Evolutionary conservation across 2,329 filamentous ascomycete genomes (phyloP), one percentile per base, ranked within the genome.

Genomic region (Colletotrichum destructivum): DNA sequence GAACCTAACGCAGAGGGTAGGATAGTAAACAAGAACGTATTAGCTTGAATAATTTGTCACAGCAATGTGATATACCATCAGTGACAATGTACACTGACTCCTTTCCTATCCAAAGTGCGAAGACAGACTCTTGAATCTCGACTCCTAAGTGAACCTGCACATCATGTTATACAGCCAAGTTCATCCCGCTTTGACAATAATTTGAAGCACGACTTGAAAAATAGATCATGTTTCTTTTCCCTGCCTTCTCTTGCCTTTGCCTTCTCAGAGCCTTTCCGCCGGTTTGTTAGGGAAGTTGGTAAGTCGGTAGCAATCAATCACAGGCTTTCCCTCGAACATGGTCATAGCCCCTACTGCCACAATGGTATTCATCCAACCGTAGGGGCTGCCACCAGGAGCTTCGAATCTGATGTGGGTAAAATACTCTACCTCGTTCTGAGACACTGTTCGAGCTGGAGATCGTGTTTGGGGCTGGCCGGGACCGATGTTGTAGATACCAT

Each of bases 381-480:
- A 76, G 0, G 66, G 66, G 40, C 75, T 74, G 2, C 61, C 42
- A 6, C 75, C 74, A 7, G 74, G 66, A 9, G 75, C 75, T 59
- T 76, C 74, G 49, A 76, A 74, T 7, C 63, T 68, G 31, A 76
- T 74, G 16, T 76, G 74, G 0, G 75, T 76, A 35, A 76, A 76
- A 31, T 76, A 76, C 62, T 76, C 75, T 3, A 74, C 75, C 1
- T 75, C 64, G 38, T 76, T 75, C 49, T 76, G 75, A 2, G 71
- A 61, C 1, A 62, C 66, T 9, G 68, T 64, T 23, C 55, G 71
- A 1, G 57, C 56, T 18, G 62, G 21, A 12, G 31, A 47, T 23
- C 42, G 51, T 2, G 42, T 64, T 44, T 54, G 46, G 3, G 55
- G 54, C 5, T 26, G 23, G 3, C 23, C 23, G 23, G 71, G 68